A percentile compares a stretch with the other conserved stretches of the same genome.
phyloP scores from a whole-genome alignment of 257 asterid species.

The Fraxinus pennsylvanica region DNA sequence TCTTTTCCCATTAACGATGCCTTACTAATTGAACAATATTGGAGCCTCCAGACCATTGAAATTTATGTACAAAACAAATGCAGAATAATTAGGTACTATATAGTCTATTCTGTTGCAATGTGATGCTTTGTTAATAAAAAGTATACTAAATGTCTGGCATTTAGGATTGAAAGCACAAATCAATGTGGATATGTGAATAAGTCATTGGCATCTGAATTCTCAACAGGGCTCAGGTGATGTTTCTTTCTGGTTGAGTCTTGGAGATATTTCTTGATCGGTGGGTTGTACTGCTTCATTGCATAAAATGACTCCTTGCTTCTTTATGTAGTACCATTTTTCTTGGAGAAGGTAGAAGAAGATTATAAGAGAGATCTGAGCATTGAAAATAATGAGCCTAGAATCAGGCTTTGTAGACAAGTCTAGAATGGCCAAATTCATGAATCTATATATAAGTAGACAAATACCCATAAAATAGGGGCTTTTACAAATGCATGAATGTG shows the following conservation, averaged over 20 bases:
- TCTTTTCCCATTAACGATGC: no score
- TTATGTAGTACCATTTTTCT: slow-evolving; percentile 75
- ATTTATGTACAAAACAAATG: no score
- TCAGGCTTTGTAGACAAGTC: no score
- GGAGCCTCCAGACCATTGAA: no score
- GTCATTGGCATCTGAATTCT: not conserved
- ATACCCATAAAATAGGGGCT: no score
- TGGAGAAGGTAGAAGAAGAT: slow-evolving; percentile 65
- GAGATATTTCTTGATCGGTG: slow-evolving; percentile 59
- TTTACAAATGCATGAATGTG: no score
- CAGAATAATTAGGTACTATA: not conserved
- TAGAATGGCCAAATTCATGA: no score
- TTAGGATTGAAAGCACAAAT: slow-evolving; percentile 19
- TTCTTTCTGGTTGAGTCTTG: slow-evolving; percentile 40
- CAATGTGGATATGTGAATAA: no score
- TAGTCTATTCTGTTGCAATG: not conserved
- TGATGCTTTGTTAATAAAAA: not conserved
- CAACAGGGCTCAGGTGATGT: slow-evolving; percentile 34
- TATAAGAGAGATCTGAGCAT: slow-evolving; percentile 49
- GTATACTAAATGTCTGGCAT: no score
- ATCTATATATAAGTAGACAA: no score
- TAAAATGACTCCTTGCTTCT: slow-evolving; percentile 45
- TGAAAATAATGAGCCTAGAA: slow-evolving; percentile 37
- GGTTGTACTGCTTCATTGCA: slow-evolving; percentile 60
- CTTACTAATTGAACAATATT: no score